A percentile compares a stretch with the other conserved stretches of the same genome.
phyloP scores from a whole-genome alignment of 306 rosid genomes.

The Gillenia trifoliata region DNA sequence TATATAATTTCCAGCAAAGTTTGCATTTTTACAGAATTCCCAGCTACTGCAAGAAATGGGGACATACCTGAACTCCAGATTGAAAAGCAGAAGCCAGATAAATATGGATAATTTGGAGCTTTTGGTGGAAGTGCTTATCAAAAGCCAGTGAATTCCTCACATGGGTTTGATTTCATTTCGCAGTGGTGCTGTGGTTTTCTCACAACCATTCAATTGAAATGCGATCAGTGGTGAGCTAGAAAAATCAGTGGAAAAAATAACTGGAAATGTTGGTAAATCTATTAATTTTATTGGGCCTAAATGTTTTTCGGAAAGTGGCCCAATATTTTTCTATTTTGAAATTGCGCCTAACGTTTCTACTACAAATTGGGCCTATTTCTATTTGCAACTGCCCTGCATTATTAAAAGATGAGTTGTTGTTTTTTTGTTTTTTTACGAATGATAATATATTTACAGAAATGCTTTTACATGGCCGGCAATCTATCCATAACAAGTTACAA shows the following conservation, averaged over 20 bases:
- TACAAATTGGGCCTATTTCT: too few species aligned
- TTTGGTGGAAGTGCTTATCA: neutral
- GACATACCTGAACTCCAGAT: conserved; percentile 7
- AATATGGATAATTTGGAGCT: neutral
- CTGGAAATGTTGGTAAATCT: neutral
- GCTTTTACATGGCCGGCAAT: too few species aligned
- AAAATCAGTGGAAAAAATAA: neutral
- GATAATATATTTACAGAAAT: too few species aligned
- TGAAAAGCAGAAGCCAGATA: conserved; percentile 7
- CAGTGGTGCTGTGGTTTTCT: conserved; percentile 6
- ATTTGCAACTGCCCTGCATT: too few species aligned
- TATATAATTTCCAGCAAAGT: neutral
- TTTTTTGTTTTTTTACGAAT: too few species aligned
- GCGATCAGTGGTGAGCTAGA: neutral
- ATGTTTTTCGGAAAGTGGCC: too few species aligned
- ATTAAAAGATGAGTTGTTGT: too few species aligned
- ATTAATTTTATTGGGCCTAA: neutral
- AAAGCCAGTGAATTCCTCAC: conserved; percentile 13
- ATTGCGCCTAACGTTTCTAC: too few species aligned
- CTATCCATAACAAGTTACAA: too few species aligned
- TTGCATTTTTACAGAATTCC: conserved; percentile 2
- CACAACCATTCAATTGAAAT: conserved; percentile 34
- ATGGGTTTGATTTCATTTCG: neutral
- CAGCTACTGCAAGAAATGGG: neutral
- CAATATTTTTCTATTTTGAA: too few species aligned